These are phyloP conservation scores for Candida orba DNA, from an alignment of 805 yeast species.

Conservation along the genomic window DNA sequence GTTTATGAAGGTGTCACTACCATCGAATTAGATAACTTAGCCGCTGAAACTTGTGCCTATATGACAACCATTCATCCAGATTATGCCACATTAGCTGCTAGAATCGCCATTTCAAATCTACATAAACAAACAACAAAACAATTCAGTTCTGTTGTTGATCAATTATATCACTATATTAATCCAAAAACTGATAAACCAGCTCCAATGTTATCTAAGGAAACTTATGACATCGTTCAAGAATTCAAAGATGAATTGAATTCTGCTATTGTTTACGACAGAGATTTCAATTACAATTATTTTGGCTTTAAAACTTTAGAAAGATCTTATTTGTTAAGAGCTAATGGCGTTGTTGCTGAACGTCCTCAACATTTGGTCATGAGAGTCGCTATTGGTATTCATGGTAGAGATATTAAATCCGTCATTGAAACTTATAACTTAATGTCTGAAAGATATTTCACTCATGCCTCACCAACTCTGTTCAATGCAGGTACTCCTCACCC, in stretches of 20 bases:
- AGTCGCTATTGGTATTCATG: slow-evolving; percentile 89
- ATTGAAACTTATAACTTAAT: slow-evolving; percentile 80
- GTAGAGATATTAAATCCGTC: slow-evolving; percentile 53
- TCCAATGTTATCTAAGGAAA: slow-evolving; percentile 56
- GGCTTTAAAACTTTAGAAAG: slow-evolving; percentile 91
- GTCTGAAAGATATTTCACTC: slow-evolving; percentile 84
- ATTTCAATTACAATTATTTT: slow-evolving; percentile 71
- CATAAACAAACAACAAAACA: slow-evolving; percentile 91
- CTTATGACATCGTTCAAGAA: slow-evolving; percentile 54
- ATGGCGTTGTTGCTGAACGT: slow-evolving; percentile 72
- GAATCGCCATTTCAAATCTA: slow-evolving; percentile 89
- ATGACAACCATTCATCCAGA: slow-evolving; percentile 99
- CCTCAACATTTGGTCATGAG: slow-evolving; percentile 90
- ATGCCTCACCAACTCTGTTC: slow-evolving; percentile 92
- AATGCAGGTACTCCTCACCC: slow-evolving; percentile 87
- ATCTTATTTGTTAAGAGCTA: slow-evolving; percentile 65
- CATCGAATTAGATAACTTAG: slow-evolving; percentile 70
- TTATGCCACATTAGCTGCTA: slow-evolving; percentile 89
- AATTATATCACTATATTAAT: slow-evolving; percentile 70
- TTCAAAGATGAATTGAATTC: slow-evolving; percentile 63
- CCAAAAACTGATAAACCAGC: slow-evolving; percentile 65
- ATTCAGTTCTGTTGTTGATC: slow-evolving; percentile 69
- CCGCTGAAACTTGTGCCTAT: slow-evolving; percentile 96
- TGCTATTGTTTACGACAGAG: slow-evolving; percentile 72
- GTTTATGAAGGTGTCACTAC: slow-evolving; percentile 97